Percentiles rank a stretch among this genome's conserved stretches.
Conservation (phyloP, 306 rosid genomes). For the Cucurbita maxima region DNA sequence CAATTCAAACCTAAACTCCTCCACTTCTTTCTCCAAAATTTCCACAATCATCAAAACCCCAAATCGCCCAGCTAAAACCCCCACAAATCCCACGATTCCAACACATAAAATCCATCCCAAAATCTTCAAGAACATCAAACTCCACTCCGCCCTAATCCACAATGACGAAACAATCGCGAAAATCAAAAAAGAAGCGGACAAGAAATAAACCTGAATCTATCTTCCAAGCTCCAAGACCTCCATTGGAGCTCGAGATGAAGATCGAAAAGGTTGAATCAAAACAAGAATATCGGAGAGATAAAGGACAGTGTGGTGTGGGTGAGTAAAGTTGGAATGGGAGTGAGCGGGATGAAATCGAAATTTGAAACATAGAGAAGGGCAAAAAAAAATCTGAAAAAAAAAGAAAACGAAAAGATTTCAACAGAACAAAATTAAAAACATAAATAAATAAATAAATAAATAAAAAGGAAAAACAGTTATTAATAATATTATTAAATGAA, state of each 20-base stretch:
- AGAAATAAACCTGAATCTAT: slow-evolving; percentile 38
- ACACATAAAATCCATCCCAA: neutral
- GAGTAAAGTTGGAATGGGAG: slow-evolving; percentile 4
- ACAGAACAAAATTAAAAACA: neutral
- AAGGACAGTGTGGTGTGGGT: neutral
- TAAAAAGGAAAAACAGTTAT: neutral
- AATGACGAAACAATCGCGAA: neutral
- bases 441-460: neutral
- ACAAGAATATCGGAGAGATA: neutral
- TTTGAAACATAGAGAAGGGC: slow-evolving; percentile 3
- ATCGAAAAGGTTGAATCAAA: neutral
- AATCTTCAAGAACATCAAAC: slow-evolving; percentile 4
- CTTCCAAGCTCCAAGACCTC: slow-evolving; percentile 22
- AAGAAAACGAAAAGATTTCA: neutral
- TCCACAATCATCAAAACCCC: neutral
- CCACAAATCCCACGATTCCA: neutral
- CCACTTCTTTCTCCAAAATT: neutral
- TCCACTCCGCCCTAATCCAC: slow-evolving; percentile 3
- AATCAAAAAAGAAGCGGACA: neutral
- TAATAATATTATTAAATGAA: slow-evolving; percentile 1
- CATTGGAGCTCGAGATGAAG: slow-evolving; percentile 15
- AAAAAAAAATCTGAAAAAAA: neutral
- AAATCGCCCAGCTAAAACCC: neutral
- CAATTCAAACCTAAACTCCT: neutral
- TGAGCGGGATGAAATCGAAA: slow-evolving; percentile 10